Evolutionary conservation across 1,284 basidiomycete species (phyloP).

Genomic region (Trametes sp.): DNA sequence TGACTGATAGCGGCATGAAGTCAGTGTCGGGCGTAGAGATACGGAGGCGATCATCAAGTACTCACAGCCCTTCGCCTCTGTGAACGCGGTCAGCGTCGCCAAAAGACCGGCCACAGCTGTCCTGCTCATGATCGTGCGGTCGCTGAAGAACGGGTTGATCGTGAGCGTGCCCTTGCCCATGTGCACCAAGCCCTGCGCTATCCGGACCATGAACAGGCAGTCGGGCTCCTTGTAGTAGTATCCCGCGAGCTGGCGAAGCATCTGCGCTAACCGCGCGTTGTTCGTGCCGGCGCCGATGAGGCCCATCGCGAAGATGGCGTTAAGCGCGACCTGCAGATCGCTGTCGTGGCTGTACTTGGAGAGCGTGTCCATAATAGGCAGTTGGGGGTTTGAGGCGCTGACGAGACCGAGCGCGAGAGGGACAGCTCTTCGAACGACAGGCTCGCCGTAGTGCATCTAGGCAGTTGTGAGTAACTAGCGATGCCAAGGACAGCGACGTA

Average conservation of each 20-base stretch:
- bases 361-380: constrained; percentile 96
- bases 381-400: constrained; percentile 94
- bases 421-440: constrained; percentile 91
- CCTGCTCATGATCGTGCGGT: constrained; percentile 90
- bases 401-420: constrained; percentile 96
- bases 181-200: constrained; percentile 96
- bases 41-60: constrained; percentile 33
- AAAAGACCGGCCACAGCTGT: constrained; percentile 93
- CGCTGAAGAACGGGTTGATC: constrained; percentile 97
- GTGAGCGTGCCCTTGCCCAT: constrained; percentile 99
- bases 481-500: neutral
- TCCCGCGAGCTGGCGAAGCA: constrained; percentile 94
- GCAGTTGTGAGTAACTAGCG: constrained; percentile 14
- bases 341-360: constrained; percentile 99
- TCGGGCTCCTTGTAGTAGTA: constrained; percentile 99
- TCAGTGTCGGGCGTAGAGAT: neutral
- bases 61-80: constrained; percentile 92
- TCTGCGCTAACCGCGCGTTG: constrained; percentile 96
- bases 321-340: constrained; percentile 94
- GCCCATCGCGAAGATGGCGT: constrained; percentile 99
- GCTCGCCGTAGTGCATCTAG: constrained; percentile 99
- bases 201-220: constrained; percentile 95
- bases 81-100: constrained; percentile 90
- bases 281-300: constrained; percentile 98
- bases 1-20: constrained; percentile 58